Evolutionary conservation across 345 rosid species (phyloP).

Genomic region (Diplotaxis tenuifolia): DNA sequence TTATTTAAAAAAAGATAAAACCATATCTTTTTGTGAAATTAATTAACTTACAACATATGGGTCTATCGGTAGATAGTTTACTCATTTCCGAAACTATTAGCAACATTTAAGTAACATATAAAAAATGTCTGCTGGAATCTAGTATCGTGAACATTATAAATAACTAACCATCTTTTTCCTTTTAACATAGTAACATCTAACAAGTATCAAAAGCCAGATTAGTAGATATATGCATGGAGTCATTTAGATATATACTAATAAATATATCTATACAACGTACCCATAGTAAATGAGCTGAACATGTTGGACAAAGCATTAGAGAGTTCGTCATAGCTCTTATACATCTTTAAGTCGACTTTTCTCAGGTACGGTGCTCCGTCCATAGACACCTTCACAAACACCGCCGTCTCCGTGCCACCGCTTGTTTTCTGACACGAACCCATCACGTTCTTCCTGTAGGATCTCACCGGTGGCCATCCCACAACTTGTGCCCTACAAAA

Average conservation of each 20-base stretch:
- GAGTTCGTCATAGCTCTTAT: conserved; percentile 64
- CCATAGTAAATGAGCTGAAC: conserved; percentile 82
- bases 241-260: neutral
- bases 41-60: neutral
- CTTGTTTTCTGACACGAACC: conserved; percentile 43
- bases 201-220: neutral
- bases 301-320: conserved; percentile 65
- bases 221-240: neutral
- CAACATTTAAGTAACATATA: neutral
- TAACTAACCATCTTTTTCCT: neutral
- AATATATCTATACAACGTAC: conserved; percentile 31
- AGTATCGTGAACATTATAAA: neutral
- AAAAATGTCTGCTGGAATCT: neutral
- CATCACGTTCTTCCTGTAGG: conserved; percentile 70
- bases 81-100: neutral
- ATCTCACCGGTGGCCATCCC: conserved; percentile 95
- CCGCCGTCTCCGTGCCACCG: conserved; percentile 28
- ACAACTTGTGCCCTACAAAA: conserved; percentile 71
- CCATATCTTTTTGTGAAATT: neutral
- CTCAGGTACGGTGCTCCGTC: conserved; percentile 97
- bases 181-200: neutral
- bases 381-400: conserved; percentile 87
- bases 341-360: conserved; percentile 77
- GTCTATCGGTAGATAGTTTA: neutral
- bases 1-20: no score